Percentiles rank a stretch among this genome's conserved stretches.
Conservation (phyloP, 768 basidiomycete species). For the Leucocoprinus leucothites region DNA sequence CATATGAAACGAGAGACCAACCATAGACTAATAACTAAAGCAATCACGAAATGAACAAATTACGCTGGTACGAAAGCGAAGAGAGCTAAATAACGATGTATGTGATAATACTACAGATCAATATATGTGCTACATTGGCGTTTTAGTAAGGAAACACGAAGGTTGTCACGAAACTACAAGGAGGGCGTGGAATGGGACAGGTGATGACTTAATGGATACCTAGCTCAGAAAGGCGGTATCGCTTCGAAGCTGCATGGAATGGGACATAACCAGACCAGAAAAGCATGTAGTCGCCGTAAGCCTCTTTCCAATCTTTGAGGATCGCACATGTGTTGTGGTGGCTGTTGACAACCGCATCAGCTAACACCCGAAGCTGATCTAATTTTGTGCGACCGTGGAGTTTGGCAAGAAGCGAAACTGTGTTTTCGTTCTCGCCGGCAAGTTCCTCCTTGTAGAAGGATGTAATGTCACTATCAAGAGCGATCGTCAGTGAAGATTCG, state of each 20-base stretch:
- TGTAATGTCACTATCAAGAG: constrained; percentile 29
- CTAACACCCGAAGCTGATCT: constrained; percentile 21
- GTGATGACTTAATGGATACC: background rate
- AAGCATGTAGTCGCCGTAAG: constrained; percentile 7
- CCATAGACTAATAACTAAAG: background rate
- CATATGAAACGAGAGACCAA: no score
- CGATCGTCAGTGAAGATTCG: background rate
- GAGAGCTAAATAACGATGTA: background rate
- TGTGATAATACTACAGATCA: background rate
- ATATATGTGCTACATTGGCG: no score
- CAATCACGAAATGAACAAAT: background rate
- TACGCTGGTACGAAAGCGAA: background rate
- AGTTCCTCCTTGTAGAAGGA: constrained; percentile 42
- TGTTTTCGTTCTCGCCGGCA: constrained; percentile 30
- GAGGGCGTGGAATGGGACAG: no score
- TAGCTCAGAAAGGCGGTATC: constrained; percentile 11
- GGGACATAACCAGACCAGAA: constrained; percentile 13
- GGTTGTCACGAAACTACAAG: no score
- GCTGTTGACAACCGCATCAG: constrained; percentile 22
- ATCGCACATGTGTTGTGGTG: constrained; percentile 14
- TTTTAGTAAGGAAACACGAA: no score
- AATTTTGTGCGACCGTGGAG: constrained; percentile 22
- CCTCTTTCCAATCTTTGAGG: constrained; percentile 4
- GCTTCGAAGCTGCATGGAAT: constrained; percentile 10
- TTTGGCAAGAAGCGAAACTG: constrained; percentile 28